Evolutionary conservation across 768 basidiomycete species (phyloP).

Genomic region (Suillus brevipes): DNA sequence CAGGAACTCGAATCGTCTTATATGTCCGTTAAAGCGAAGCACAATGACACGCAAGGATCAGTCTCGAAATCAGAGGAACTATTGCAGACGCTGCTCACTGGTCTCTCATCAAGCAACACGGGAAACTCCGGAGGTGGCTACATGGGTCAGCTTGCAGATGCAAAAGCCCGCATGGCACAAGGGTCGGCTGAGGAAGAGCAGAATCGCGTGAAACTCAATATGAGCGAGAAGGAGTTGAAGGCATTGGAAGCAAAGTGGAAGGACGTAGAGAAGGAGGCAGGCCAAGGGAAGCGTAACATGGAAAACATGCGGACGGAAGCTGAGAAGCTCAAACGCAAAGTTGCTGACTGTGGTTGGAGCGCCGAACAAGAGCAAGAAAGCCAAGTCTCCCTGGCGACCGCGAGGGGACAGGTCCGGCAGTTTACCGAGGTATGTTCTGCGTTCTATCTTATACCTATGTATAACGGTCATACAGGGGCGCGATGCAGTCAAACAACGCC

Average conservation of each 20-base stretch:
- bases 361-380: constrained; percentile 66
- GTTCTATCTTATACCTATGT: background rate
- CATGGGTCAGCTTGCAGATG: constrained; percentile 92
- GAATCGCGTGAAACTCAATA: constrained; percentile 67
- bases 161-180: constrained; percentile 72
- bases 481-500: constrained; percentile 62
- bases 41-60: constrained; percentile 58
- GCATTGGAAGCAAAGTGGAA: constrained; percentile 78
- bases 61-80: constrained; percentile 83
- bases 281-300: constrained; percentile 70
- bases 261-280: constrained; percentile 81
- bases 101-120: constrained; percentile 69
- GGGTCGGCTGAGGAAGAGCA: constrained; percentile 86
- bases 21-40: constrained; percentile 64
- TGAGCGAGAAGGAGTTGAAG: constrained; percentile 78
- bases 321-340: constrained; percentile 49
- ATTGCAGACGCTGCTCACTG: constrained; percentile 92
- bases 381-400: constrained; percentile 50
- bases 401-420: constrained; percentile 52
- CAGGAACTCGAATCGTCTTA: constrained; percentile 54
- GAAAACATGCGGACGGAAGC: constrained; percentile 58
- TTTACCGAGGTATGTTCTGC: constrained; percentile 58
- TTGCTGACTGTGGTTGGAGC: constrained; percentile 73
- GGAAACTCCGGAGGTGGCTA: constrained; percentile 85
- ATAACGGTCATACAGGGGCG: constrained; percentile 49